A percentile compares a stretch with the other conserved stretches of the same genome.
These are phyloP conservation scores for Chlorella variabilis DNA, from an alignment of 163 green algal species.

Conservation along the genomic window DNA sequence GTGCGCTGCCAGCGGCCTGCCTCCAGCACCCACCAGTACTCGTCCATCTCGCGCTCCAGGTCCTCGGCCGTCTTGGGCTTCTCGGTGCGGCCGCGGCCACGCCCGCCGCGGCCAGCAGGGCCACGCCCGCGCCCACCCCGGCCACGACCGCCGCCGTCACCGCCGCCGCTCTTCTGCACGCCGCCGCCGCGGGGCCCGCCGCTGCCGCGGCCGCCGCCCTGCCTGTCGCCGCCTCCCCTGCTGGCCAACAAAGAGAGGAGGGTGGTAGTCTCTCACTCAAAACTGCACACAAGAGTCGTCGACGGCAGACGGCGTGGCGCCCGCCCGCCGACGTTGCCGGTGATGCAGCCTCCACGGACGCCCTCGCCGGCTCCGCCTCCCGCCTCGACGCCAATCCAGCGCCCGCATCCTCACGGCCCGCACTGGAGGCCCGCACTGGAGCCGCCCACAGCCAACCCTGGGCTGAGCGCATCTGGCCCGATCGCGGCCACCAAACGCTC, in stretches of 20 bases:
- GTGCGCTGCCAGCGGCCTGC: not conserved
- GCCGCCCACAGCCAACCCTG: too few species aligned
- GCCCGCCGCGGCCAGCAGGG: slow-evolving; percentile 1
- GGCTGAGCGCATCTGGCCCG: too few species aligned
- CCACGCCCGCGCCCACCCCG: slow-evolving; percentile 9
- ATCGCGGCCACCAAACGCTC: too few species aligned
- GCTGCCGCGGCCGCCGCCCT: slow-evolving; percentile 18
- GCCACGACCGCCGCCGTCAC: slow-evolving; percentile 14
- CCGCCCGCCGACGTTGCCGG: not conserved
- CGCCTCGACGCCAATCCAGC: too few species aligned
- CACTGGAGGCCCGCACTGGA: too few species aligned
- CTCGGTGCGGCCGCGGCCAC: slow-evolving; percentile 13
- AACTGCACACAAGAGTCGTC: not conserved
- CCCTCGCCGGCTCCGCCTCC: too few species aligned
- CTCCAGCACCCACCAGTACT: slow-evolving; percentile 38
- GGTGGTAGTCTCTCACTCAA: not conserved
- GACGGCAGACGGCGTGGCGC: not conserved
- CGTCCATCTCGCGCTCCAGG: slow-evolving; percentile 50
- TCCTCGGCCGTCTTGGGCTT: slow-evolving; percentile 45
- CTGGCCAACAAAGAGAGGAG: slow-evolving; percentile 23
- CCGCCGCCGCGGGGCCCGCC: slow-evolving; percentile 22
- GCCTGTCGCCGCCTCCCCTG: slow-evolving; percentile 11
- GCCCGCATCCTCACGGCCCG: too few species aligned
- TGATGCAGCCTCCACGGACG: not conserved
- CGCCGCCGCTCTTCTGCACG: slow-evolving; percentile 33